Percentiles rank a stretch among this genome's conserved stretches.
These are phyloP conservation scores for Postia placenta DNA, from an alignment of 768 basidiomycete genomes.

Conservation along the genomic window DNA sequence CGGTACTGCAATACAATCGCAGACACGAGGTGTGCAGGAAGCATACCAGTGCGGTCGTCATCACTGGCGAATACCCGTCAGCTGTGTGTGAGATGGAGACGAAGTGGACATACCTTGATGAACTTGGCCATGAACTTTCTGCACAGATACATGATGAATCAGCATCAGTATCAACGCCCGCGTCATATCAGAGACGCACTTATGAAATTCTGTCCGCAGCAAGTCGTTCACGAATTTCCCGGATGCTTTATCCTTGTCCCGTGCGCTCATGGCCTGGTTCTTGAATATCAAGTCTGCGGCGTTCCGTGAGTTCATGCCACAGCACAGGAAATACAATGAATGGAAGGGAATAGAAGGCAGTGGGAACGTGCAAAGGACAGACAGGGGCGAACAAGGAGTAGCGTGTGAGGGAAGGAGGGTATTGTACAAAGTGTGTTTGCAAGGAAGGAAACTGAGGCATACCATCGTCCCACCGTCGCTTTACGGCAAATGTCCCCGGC, in stretches of 20 bases:
- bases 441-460: conserved; percentile 12
- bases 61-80: too few relatives aligned
- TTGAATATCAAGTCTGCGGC: conserved; percentile 94
- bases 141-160: too few relatives aligned
- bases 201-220: conserved; percentile 89
- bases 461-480: conserved; percentile 96
- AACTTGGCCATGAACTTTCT: conserved; percentile 94
- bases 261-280: conserved; percentile 81
- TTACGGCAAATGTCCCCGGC: conserved; percentile 85
- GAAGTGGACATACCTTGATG: conserved; percentile 73
- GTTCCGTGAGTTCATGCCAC: too few relatives aligned
- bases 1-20: too few relatives aligned
- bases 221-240: conserved; percentile 95
- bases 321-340: conserved; percentile 12
- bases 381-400: too few relatives aligned
- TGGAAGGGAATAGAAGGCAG: background rate
- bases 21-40: too few relatives aligned
- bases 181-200: conserved; percentile 41
- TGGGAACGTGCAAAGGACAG: too few relatives aligned
- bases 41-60: too few relatives aligned
- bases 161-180: conserved; percentile 5
- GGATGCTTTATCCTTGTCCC: conserved; percentile 53
- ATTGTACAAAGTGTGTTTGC: background rate
- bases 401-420: too few relatives aligned
- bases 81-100: too few relatives aligned